Evolutionary conservation across 768 basidiomycete genomes (phyloP).

Genomic region (Boletellus emodensis): DNA sequence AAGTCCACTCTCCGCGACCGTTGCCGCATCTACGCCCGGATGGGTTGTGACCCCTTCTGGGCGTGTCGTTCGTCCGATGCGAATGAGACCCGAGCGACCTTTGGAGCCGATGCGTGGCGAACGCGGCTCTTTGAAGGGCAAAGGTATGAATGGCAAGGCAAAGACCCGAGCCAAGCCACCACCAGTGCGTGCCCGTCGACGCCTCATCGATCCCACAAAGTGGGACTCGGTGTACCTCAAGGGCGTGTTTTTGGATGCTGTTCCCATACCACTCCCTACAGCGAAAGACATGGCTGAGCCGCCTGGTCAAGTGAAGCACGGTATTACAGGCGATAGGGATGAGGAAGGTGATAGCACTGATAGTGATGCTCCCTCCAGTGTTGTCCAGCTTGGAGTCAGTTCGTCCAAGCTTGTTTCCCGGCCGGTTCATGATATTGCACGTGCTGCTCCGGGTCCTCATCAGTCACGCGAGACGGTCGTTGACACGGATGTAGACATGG

Average conservation of each 20-base stretch:
- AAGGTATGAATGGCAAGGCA: slow-evolving; percentile 27
- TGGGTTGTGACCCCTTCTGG: slow-evolving; percentile 72
- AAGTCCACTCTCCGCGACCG: slow-evolving; percentile 56
- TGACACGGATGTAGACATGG: slow-evolving; percentile 13
- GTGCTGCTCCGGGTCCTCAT: neutral
- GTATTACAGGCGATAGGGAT: neutral
- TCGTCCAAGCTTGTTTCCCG: too few species aligned
- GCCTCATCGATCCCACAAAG: slow-evolving; percentile 67
- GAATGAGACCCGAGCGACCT: slow-evolving; percentile 67
- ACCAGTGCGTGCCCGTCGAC: slow-evolving; percentile 53
- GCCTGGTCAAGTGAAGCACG: neutral
- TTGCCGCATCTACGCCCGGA: slow-evolving; percentile 51
- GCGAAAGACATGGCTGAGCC: neutral
- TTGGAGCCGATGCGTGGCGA: slow-evolving; percentile 32
- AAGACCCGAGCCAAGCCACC: slow-evolving; percentile 49
- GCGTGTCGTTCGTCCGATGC: slow-evolving; percentile 59
- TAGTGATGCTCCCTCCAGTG: neutral
- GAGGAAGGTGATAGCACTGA: neutral
- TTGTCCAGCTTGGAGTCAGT: neutral
- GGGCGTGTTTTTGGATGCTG: slow-evolving; percentile 58
- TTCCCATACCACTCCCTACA: slow-evolving; percentile 4
- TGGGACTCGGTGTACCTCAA: slow-evolving; percentile 70
- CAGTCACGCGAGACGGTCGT: neutral
- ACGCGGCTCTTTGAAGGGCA: slow-evolving; percentile 2
- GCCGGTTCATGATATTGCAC: too few species aligned